Evolutionary conservation across 2,329 filamentous ascomycete species (phyloP).

Genomic region (Aspergillus sp.): DNA sequence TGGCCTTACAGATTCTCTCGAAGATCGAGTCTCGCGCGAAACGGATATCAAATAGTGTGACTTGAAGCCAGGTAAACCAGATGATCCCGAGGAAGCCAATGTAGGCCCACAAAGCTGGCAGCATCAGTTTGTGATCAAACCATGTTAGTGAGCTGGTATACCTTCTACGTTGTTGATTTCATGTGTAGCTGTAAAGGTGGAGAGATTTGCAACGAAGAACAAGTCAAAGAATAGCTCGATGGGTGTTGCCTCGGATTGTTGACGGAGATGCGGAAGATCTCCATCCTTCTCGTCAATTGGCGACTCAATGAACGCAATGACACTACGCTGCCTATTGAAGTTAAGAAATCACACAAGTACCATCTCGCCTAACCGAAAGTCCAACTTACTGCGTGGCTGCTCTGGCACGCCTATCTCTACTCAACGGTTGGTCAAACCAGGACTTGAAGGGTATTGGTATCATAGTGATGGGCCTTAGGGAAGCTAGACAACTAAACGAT

Average conservation of each 20-base stretch:
- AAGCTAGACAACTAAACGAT: constrained; percentile 6
- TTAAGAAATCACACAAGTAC: constrained; percentile 6
- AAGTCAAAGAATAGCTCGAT: constrained; percentile 62
- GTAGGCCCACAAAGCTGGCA: constrained; percentile 46
- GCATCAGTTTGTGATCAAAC: constrained; percentile 15
- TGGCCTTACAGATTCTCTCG: constrained; percentile 59
- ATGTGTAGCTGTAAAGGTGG: constrained; percentile 60
- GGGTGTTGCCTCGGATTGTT: constrained; percentile 54
- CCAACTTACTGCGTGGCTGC: constrained; percentile 26
- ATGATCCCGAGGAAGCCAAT: constrained; percentile 60
- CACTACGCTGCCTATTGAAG: constrained; percentile 15
- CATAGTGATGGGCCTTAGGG: constrained; percentile 27
- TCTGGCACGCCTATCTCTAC: constrained; percentile 17
- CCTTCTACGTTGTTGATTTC: constrained; percentile 55
- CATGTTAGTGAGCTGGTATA: constrained; percentile 21
- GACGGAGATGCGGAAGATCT: constrained; percentile 38
- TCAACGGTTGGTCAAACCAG: constrained; percentile 29
- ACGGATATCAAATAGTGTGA: constrained; percentile 65
- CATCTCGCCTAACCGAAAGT: background rate
- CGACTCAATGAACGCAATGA: constrained; percentile 38
- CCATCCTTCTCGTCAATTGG: constrained; percentile 33
- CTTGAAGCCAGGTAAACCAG: constrained; percentile 70
- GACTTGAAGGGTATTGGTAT: constrained; percentile 31
- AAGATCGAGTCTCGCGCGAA: constrained; percentile 67
- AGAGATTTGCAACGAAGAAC: constrained; percentile 66